Evolutionary conservation across 2,329 filamentous ascomycete genomes (phyloP).

Genomic region (Exophiala mesophila): DNA sequence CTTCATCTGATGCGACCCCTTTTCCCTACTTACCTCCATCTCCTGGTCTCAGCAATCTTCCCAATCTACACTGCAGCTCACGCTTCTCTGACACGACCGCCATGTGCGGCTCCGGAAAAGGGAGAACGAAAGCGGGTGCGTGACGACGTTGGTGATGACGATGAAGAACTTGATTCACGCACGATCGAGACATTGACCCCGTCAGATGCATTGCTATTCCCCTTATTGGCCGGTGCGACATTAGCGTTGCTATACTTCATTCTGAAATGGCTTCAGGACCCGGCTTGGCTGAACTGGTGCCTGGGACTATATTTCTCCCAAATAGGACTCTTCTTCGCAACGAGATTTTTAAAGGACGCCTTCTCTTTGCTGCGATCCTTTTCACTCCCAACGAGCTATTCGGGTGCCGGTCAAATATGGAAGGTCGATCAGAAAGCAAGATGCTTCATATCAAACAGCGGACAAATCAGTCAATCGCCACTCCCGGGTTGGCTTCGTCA

Average conservation of each 20-base stretch:
- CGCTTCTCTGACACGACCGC: constrained; percentile 76
- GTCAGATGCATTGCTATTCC: constrained; percentile 79
- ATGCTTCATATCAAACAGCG: constrained; percentile 27
- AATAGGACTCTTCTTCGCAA: constrained; percentile 72
- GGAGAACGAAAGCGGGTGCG: constrained; percentile 36
- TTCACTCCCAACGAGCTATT: constrained; percentile 69
- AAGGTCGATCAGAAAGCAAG: constrained; percentile 33
- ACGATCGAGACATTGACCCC: constrained; percentile 65
- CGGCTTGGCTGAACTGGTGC: constrained; percentile 73
- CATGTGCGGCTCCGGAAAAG: constrained; percentile 65
- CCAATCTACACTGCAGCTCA: constrained; percentile 83
- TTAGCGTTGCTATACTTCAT: constrained; percentile 77
- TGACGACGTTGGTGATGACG: constrained; percentile 46
- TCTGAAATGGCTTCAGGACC: constrained; percentile 82
- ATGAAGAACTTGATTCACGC: constrained; percentile 47
- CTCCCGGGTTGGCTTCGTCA: constrained; percentile 48
- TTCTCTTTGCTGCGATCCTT: constrained; percentile 62
- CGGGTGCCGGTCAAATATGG: constrained; percentile 47
- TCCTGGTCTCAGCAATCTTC: constrained; percentile 65
- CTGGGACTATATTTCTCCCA: constrained; percentile 77
- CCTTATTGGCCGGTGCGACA: constrained; percentile 66
- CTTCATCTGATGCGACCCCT: constrained; percentile 36
- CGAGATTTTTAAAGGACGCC: constrained; percentile 67
- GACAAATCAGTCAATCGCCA: constrained; percentile 37
- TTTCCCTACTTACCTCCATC: constrained; percentile 54